These are phyloP conservation scores for Fusarium miscanthi DNA, from an alignment of 2,329 filamentous ascomycete species.

Conservation along the genomic window DNA sequence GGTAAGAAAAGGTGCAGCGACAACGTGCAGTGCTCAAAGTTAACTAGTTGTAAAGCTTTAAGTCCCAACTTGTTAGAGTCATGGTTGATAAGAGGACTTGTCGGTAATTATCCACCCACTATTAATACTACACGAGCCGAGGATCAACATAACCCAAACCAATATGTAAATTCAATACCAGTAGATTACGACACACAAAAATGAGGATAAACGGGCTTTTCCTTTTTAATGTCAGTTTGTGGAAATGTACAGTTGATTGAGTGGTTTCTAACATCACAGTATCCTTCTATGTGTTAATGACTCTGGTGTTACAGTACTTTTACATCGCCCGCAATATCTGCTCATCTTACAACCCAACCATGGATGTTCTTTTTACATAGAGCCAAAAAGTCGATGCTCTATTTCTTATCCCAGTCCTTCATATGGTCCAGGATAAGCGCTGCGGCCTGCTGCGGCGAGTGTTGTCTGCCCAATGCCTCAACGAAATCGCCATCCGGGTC, in stretches of 20 bases:
- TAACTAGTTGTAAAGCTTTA: slow-evolving; percentile 2
- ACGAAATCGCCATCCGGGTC: slow-evolving; percentile 98
- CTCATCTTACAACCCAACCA: slow-evolving; percentile 33
- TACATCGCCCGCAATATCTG: slow-evolving; percentile 38
- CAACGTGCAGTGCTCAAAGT: neutral
- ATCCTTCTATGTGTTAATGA: slow-evolving; percentile 39
- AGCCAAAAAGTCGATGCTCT: neutral
- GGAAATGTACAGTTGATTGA: slow-evolving; percentile 45
- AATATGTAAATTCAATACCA: neutral
- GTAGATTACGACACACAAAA: neutral
- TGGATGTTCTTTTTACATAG: slow-evolving; percentile 15
- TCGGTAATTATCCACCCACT: slow-evolving; percentile 43
- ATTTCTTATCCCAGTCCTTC: slow-evolving; percentile 63
- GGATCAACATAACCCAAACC: slow-evolving; percentile 26
- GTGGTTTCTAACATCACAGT: slow-evolving; percentile 41
- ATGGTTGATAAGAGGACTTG: slow-evolving; percentile 36
- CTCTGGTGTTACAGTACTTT: slow-evolving; percentile 44
- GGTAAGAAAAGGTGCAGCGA: neutral
- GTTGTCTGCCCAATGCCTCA: slow-evolving; percentile 93
- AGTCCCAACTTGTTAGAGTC: slow-evolving; percentile 16
- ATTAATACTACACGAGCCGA: slow-evolving; percentile 17
- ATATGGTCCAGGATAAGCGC: slow-evolving; percentile 88
- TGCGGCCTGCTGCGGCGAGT: slow-evolving; percentile 87
- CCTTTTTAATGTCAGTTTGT: neutral
- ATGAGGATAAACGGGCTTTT: neutral